Evolutionary conservation across 148 eudicot species (phyloP).

Genomic region (Camellia japonica): DNA sequence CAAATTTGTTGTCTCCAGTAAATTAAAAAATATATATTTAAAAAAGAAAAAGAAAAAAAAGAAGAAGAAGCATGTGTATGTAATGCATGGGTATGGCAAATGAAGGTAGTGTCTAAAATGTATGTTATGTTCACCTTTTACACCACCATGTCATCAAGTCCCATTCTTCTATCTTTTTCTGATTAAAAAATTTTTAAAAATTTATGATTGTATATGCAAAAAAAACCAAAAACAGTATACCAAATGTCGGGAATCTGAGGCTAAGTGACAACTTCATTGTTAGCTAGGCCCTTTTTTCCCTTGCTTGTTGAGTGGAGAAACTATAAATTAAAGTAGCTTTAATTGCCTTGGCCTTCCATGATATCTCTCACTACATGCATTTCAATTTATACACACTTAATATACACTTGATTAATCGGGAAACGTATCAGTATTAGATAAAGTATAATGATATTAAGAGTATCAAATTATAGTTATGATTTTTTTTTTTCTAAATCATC

Average conservation of each 20-base stretch:
- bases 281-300: background rate
- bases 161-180: too few species aligned
- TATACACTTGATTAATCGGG: too few species aligned
- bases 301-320: background rate
- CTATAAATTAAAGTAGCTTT: conserved; percentile 4
- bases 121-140: background rate
- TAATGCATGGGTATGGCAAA: background rate
- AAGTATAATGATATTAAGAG: too few species aligned
- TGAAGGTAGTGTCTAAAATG: background rate
- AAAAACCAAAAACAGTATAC: background rate
- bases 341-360: background rate
- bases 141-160: too few species aligned
- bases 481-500: too few species aligned
- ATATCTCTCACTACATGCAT: background rate
- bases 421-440: too few species aligned
- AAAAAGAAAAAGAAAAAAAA: too few species aligned
- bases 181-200: too few species aligned
- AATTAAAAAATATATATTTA: too few species aligned
- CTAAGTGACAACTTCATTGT: conserved; percentile 2
- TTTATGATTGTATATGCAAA: too few species aligned
- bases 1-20: too few species aligned
- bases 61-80: background rate
- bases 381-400: background rate
- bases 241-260: background rate
- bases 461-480: too few species aligned